These are phyloP conservation scores for Ophiostoma sp. DNA, from an alignment of 2,329 filamentous ascomycete genomes.

Conservation along the genomic window DNA sequence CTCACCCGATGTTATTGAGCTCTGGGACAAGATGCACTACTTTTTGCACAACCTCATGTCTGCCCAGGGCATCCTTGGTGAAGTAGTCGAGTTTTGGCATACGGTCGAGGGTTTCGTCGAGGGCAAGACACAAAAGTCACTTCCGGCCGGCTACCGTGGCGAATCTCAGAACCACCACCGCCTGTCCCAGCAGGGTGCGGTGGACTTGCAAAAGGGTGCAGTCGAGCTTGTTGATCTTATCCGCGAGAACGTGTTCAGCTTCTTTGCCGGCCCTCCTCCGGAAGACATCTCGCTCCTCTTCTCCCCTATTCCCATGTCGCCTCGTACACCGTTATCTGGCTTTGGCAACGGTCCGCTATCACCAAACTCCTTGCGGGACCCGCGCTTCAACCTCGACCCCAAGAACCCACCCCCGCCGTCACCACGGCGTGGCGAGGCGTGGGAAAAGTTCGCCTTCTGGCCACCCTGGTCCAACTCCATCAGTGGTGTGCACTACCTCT, in stretches of 20 bases:
- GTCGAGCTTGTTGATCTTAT: constrained; percentile 78
- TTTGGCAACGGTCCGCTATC: constrained; percentile 6
- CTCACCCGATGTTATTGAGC: constrained; percentile 70
- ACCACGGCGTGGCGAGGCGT: constrained; percentile 72
- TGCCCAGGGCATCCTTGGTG: constrained; percentile 73
- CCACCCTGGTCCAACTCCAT: constrained; percentile 87
- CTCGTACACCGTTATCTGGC: constrained; percentile 51
- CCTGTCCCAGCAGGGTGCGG: constrained; percentile 63
- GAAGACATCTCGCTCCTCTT: constrained; percentile 86
- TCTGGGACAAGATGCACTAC: constrained; percentile 83
- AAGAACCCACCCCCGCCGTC: constrained; percentile 71
- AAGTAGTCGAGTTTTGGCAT: constrained; percentile 91
- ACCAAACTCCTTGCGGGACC: constrained; percentile 48
- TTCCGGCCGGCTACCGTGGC: constrained; percentile 76
- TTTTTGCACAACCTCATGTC: constrained; percentile 73
- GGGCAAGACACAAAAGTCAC: constrained; percentile 70
- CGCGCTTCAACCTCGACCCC: constrained; percentile 73
- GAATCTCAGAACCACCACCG: constrained; percentile 77
- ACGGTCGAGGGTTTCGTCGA: constrained; percentile 85
- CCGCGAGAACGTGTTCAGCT: constrained; percentile 68
- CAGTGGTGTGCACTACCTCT: constrained; percentile 84
- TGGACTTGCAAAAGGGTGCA: constrained; percentile 68
- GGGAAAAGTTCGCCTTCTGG: constrained; percentile 96
- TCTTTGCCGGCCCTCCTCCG: constrained; percentile 82
- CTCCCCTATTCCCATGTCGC: constrained; percentile 69